Percentiles rank a stretch among this genome's conserved stretches.
Conservation (phyloP, 352 stramenopile species). For the Phytophthora crassamura region DNA sequence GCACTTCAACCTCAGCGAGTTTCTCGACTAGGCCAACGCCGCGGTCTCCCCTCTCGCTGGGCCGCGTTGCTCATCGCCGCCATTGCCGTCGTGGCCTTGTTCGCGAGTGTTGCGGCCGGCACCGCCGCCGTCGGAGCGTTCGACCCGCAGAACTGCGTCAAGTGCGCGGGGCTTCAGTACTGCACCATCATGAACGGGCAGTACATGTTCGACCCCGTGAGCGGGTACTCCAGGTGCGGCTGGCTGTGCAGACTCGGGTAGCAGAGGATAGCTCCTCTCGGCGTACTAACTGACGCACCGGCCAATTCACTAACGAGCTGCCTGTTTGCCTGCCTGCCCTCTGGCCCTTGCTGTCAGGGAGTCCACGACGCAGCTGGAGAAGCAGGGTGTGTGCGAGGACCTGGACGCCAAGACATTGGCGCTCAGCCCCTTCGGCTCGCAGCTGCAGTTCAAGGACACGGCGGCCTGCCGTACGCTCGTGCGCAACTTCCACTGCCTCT, state of each 20-base stretch:
- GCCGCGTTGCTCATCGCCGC: not conserved
- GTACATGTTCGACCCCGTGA: constrained; percentile 68
- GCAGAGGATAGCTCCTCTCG: no score
- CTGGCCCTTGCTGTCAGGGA: constrained; percentile 34
- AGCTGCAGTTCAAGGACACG: constrained; percentile 80
- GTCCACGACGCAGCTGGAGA: constrained; percentile 60
- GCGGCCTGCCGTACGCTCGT: constrained; percentile 58
- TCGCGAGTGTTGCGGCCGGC: constrained; percentile 5
- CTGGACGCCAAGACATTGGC: constrained; percentile 66
- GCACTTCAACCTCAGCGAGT: constrained; percentile 5
- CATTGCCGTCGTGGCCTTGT: constrained; percentile 19
- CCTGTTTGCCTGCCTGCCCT: no score
- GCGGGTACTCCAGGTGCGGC: constrained; percentile 65
- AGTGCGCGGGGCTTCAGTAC: constrained; percentile 60
- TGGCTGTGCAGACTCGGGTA: not conserved
- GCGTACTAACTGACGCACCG: no score
- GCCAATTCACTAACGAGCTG: no score
- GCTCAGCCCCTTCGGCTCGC: constrained; percentile 59
- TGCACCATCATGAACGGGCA: constrained; percentile 76
- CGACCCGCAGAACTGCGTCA: constrained; percentile 48
- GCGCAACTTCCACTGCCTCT: constrained; percentile 82
- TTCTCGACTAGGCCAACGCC: constrained; percentile 12
- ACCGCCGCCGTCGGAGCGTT: constrained; percentile 42
- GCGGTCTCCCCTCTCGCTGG: constrained; percentile 3
- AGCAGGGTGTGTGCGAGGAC: constrained; percentile 80